Conservation (phyloP, 202 grass and related monocot species). For the Elaeis oleifera region DNA sequence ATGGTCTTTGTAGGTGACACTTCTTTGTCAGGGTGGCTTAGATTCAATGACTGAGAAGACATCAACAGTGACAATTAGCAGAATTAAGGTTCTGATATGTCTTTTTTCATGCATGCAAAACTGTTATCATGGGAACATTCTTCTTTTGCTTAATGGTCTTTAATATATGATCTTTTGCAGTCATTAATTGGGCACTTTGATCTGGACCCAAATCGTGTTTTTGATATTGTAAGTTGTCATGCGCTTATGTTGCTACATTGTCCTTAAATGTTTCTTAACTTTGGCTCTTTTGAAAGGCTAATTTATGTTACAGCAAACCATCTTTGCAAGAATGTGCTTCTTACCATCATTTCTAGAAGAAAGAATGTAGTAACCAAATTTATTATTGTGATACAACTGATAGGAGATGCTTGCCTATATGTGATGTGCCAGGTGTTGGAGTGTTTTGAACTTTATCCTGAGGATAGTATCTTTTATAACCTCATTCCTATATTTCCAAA, state of each 20-base stretch:
- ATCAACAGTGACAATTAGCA: conserved; percentile 69
- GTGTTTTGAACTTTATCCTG: conserved; percentile 89
- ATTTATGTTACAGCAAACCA: too few species aligned
- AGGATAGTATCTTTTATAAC: conserved; percentile 69
- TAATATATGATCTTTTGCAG: conserved; percentile 34
- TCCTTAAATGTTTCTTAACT: too few species aligned
- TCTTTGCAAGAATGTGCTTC: too few species aligned
- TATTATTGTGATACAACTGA: too few species aligned
- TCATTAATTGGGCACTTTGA: conserved; percentile 99
- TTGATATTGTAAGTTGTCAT: conserved; percentile 91
- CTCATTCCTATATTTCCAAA: conserved; percentile 98
- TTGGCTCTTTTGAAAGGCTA: too few species aligned
- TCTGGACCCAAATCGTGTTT: conserved; percentile 92
- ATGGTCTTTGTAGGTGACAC: conserved; percentile 59
- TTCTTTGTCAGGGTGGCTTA: conserved; percentile 88
- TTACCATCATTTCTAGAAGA: too few species aligned
- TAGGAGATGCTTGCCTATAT: too few species aligned
- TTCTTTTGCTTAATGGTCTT: conserved; percentile 10
- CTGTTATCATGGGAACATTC: neutral
- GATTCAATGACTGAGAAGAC: conserved; percentile 54
- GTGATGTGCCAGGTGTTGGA: conserved; percentile 52
- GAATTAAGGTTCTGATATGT: conserved; percentile 62
- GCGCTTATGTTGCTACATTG: conserved; percentile 7
- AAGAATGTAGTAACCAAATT: too few species aligned
- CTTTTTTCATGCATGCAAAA: neutral